phyloP scores from a whole-genome alignment of 805 yeast species.

The Ogataea zsoltii region DNA sequence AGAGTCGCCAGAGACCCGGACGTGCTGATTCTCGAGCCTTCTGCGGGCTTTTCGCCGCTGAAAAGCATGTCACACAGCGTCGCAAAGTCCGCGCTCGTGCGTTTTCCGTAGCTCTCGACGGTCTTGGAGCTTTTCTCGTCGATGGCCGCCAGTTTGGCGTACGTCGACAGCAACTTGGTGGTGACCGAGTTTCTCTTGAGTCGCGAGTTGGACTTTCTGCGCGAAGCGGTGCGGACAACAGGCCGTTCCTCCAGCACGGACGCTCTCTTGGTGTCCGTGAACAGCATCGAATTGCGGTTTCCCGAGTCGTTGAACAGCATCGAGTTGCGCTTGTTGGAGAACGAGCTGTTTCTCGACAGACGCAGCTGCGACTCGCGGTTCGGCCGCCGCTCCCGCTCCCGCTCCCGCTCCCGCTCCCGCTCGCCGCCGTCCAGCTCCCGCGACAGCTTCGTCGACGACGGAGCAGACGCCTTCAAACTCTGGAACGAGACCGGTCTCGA shows the following conservation, averaged over 20 bases:
- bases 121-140: slow-evolving; percentile 65
- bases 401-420: too few relatives aligned
- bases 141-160: slow-evolving; percentile 61
- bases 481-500: slow-evolving; percentile 50
- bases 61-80: slow-evolving; percentile 74
- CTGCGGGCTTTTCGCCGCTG: slow-evolving; percentile 56
- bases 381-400: not conserved
- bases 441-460: not conserved
- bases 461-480: slow-evolving; percentile 16
- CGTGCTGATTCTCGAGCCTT: slow-evolving; percentile 19
- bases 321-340: slow-evolving; percentile 37
- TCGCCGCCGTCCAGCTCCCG: not conserved
- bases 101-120: slow-evolving; percentile 68
- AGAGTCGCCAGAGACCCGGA: slow-evolving; percentile 50
- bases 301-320: slow-evolving; percentile 29
- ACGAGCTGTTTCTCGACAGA: slow-evolving; percentile 17
- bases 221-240: slow-evolving; percentile 12
- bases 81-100: slow-evolving; percentile 79
- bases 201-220: slow-evolving; percentile 24
- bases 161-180: slow-evolving; percentile 66
- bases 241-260: slow-evolving; percentile 7
- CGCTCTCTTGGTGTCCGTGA: slow-evolving; percentile 6
- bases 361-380: not conserved
- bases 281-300: slow-evolving; percentile 26
- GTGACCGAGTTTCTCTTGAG: slow-evolving; percentile 71